Conservation (phyloP, 1,284 basidiomycete species). For the Porphyrellus sp. region DNA sequence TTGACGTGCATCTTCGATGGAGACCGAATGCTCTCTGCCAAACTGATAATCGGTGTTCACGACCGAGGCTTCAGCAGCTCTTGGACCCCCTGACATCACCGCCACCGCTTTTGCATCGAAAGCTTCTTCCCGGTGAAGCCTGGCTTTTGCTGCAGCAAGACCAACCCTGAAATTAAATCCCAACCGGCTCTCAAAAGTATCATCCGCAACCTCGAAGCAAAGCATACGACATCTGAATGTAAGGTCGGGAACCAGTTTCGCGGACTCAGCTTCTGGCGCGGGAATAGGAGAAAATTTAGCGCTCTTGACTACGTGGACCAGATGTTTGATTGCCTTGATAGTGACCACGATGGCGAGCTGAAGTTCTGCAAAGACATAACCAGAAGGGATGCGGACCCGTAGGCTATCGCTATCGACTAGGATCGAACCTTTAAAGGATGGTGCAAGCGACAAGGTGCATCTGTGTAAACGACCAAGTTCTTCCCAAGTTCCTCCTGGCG, state of each 20-base stretch:
- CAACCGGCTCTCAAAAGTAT: conserved; percentile 80
- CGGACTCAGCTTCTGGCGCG: conserved; percentile 61
- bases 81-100: conserved; percentile 45
- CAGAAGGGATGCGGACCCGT: conserved; percentile 76
- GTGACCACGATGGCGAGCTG: conserved; percentile 65
- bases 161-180: conserved; percentile 81
- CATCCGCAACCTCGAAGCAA: conserved; percentile 83
- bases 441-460: conserved; percentile 46
- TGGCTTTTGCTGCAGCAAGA: conserved; percentile 68
- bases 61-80: conserved; percentile 20
- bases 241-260: conserved; percentile 71
- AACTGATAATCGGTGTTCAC: conserved; percentile 52
- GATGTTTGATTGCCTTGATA: conserved; percentile 67
- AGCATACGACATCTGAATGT: conserved; percentile 59
- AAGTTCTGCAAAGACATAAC: conserved; percentile 73
- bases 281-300: conserved; percentile 50
- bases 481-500: conserved; percentile 60
- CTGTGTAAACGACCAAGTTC: conserved; percentile 68
- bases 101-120: conserved; percentile 77
- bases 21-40: conserved; percentile 58
- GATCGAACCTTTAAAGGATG: conserved; percentile 37
- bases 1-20: conserved; percentile 70
- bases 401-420: conserved; percentile 62
- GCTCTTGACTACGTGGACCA: conserved; percentile 47
- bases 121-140: conserved; percentile 76